Evolutionary conservation across 139 green algal genomes (phyloP).

Genomic region (Nannochloris sp.): DNA sequence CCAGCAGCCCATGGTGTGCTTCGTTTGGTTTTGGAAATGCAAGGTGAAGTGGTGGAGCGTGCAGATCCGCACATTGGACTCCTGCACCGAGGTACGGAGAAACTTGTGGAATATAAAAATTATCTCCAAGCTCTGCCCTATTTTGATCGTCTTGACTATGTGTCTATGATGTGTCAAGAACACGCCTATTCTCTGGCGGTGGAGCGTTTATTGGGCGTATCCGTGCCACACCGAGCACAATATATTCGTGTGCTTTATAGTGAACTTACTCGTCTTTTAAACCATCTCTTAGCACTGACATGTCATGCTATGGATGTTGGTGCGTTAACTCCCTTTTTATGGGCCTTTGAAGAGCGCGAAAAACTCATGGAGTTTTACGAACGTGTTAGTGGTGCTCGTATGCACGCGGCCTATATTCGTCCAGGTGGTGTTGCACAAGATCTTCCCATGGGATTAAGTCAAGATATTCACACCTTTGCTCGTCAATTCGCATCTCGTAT

Average conservation of each 20-base stretch:
- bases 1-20: conserved; percentile 80
- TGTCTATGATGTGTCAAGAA: conserved; percentile 86
- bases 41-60: conserved; percentile 64
- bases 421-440: conserved; percentile 55
- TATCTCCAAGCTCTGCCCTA: conserved; percentile 77
- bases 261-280: conserved; percentile 76
- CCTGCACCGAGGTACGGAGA: conserved; percentile 77
- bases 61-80: conserved; percentile 79
- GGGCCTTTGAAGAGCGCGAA: conserved; percentile 80
- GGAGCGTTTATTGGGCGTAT: conserved; percentile 54
- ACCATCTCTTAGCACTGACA: conserved; percentile 67
- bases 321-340: conserved; percentile 75
- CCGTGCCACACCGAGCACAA: conserved; percentile 48
- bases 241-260: conserved; percentile 78
- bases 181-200: conserved; percentile 73
- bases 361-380: conserved; percentile 86
- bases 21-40: conserved; percentile 78
- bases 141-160: conserved; percentile 84
- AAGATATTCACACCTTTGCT: conserved; percentile 74
- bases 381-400: conserved; percentile 62
- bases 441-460: conserved; percentile 65
- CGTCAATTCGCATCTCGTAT: conserved; percentile 71
- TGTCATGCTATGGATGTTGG: conserved; percentile 66
- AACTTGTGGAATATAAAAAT: conserved; percentile 86
- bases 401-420: conserved; percentile 77